Base-by-base conservation (phyloP, 75 land plant species). In the Pinus albicaulis region DNA sequence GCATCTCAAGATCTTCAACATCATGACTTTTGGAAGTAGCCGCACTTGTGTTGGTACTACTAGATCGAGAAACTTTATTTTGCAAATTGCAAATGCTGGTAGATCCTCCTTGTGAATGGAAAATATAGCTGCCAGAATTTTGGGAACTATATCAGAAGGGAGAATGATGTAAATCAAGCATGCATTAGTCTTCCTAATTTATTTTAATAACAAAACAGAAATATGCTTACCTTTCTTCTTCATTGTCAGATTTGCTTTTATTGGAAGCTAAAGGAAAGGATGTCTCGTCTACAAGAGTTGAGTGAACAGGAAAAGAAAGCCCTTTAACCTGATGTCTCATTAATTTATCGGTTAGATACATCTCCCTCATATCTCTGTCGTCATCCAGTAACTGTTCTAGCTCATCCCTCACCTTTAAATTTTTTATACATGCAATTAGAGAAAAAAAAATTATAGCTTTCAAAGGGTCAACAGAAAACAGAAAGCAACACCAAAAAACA, bases 351-450 rank as follows among this genome's bases (percentile, higher is more conserved):
- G 98, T 90, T 22, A 94, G 88, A 80, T 94, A 92, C 98, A 94
- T 92, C 65, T 90, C 93, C 20, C 87, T 89, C 98, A 92, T 92
- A 79, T 92, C 93, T 17, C 89, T 89, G 72, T 92, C 95, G 78
- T 92, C 95, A 71, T 90, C 95, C 84, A 92, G 79, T 34, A 94
- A 79, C 74, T 94, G 93, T 80, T 94, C 98, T 59, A 94, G 80
- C 77, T 94, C 96, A 86, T 94, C 98, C 76, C 98, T 85, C 55
- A 92, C 91, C 98, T 94, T 48, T 8, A 8, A n/a, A n/a, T n/a
- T n/a, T n/a, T n/a, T n/a, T n/a, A 48, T 48, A 48, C 11, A 48
- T 10, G 12, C 53, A 48, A 48, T 48, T 48, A 48, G 53, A 48
- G 53, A 8, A 48, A 48, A 48, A 48, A 48, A 10, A 10, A 1